Percentiles rank a stretch among this genome's conserved stretches.
phyloP scores from a whole-genome alignment of 805 yeast genomes.

The Spathaspora girioi region DNA sequence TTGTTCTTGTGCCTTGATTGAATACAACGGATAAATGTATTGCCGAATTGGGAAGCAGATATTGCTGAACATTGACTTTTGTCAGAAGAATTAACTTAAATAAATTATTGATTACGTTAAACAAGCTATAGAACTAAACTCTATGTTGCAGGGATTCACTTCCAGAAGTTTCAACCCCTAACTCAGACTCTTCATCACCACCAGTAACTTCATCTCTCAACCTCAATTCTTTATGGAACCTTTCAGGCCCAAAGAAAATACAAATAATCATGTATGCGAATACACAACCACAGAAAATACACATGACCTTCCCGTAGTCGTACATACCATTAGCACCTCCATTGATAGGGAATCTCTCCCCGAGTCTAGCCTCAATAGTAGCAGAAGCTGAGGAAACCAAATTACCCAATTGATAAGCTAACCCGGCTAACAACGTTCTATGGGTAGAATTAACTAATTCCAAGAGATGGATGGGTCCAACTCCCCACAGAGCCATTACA shows the following conservation, averaged over 20 bases:
- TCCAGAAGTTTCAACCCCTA: not conserved
- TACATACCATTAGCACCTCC: constrained; percentile 21
- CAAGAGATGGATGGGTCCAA: constrained; percentile 56
- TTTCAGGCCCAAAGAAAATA: constrained; percentile 63
- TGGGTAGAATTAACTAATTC: constrained; percentile 62
- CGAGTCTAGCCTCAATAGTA: constrained; percentile 63
- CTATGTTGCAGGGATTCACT: not conserved
- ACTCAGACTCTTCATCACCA: constrained; percentile 1
- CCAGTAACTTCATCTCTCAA: constrained; percentile 1
- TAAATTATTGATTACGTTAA: not conserved
- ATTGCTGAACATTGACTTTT: not conserved
- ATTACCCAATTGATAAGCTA: constrained; percentile 65
- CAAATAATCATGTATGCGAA: constrained; percentile 46
- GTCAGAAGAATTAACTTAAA: not conserved
- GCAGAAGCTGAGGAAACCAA: constrained; percentile 63
- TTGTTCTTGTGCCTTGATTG: too few species aligned
- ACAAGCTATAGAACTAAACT: not conserved
- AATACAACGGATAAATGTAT: too few species aligned
- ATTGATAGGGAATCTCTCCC: constrained; percentile 42
- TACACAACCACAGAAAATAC: constrained; percentile 64
- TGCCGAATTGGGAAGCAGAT: not conserved
- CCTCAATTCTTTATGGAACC: constrained; percentile 14
- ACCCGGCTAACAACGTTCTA: constrained; percentile 60
- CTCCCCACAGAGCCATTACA: constrained; percentile 72
- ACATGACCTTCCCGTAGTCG: constrained; percentile 60